Evolutionary conservation across 306 rosid genomes (phyloP), one percentile per base, ranked within the genome.

Genomic region (Begonia fuchsioides): DNA sequence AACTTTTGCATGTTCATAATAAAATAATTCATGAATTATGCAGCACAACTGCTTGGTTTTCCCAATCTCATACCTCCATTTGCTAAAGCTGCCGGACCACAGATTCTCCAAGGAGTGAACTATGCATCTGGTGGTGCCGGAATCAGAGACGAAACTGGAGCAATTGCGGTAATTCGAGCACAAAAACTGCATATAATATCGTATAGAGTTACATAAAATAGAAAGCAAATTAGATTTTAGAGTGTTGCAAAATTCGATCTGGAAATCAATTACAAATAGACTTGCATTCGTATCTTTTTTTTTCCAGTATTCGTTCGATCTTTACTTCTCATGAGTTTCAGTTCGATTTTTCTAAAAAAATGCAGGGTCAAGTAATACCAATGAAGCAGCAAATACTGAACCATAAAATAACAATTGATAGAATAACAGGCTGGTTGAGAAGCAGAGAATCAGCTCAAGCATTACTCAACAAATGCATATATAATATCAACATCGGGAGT

Each of bases 401-500:
- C 2, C 47, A 50, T 52, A 16, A 12, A 52, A 12, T 2, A 10
- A 52, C 55, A 48, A 54, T 72, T 13, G 35, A 64, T 6, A 48
- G 44, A 52, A 63, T 75, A 12, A 61, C 41, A 17, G 13, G 5
- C 5, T 38, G 0, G 47, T 58, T 71, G 43, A 58, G 74, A 35
- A 39, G 51, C 45, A 38, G 8, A 16, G 17, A 13, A 1, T 20
- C 55, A 10, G 64, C 80, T 1, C n/a, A 6, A 10, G 7, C 60
- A 15, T 12, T 71, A 38, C 56, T 79, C 39, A 51, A 46, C 6
- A 74, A 72, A 44, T 84, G 94, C 59, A 64, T 84, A 49, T 84
- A 77, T 56, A 67, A 59, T 15, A 64, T 84, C 15, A 54, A 40
- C 15, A 67, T 80, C 9, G 94, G 94, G 2, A 68, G 20, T 50